Evolutionary conservation across 192 early-diverging fungal species (phyloP), one percentile per base, ranked within the genome.

Genomic region (Entrophospora sp.): DNA sequence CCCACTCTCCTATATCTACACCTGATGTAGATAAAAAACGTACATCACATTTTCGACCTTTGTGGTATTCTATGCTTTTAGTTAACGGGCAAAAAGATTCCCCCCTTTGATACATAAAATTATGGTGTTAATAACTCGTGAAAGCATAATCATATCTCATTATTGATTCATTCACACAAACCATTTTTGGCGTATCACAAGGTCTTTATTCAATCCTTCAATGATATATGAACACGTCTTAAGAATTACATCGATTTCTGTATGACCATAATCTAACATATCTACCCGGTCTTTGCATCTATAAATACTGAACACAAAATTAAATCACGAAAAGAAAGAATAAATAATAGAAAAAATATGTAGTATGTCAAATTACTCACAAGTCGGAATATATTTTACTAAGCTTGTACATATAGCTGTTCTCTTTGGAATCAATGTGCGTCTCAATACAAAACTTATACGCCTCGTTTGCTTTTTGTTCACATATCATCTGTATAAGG

Each of bases 141-240:
- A 65, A 57, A 36, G 16, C 24, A 22, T 57, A 43, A 57, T 57
- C 27, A 52, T 2, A 66, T 66, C 32, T 66, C 42, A 43, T 43
- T n/a, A 42, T 42, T 42, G 10, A 42, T 20, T 44, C 43, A 57
- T 55, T 57, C 34, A 57, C 18, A 67, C 65, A 36, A 67, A 67
- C 53, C 65, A 67, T 67, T 31, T 67, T 67, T 53, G 31, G 25
- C 43, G 51, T 66, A 66, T 55, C 58, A 28, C 35, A 28, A 55
- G 52, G 35, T 22, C 34, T 25, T 66, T 44, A 9, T 43, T 66
- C 35, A 66, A 9, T 10, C 28, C 53, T 43, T 57, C 65, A 20
- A 67, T 52, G 35, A 67, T 67, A 67, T 67, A 67, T 35, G 38
- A 67, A 67, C 65, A 67, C 2, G 24, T 9, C 37, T 67, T 67